These are phyloP conservation scores for Amanita pseudoporphyria DNA, from an alignment of 768 basidiomycete species.

Conservation along the genomic window DNA sequence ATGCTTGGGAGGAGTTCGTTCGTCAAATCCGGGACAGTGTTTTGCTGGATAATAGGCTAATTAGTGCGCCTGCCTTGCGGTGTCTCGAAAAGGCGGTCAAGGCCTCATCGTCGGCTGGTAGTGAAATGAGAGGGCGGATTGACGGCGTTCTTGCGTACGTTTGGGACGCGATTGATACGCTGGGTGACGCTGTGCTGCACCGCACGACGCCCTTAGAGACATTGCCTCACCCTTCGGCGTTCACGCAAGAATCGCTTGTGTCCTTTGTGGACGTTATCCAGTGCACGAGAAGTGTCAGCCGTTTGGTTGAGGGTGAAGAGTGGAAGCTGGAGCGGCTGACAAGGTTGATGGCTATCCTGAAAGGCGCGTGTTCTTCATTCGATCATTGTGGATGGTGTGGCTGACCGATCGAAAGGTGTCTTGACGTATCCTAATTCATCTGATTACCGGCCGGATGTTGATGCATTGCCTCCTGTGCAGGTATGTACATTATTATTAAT, in stretches of 20 bases:
- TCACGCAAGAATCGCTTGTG: conserved; percentile 82
- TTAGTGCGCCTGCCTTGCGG: conserved; percentile 79
- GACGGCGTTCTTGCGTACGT: conserved; percentile 44
- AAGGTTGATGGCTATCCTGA: conserved; percentile 68
- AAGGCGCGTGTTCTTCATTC: conserved; percentile 32
- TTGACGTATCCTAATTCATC: conserved; percentile 75
- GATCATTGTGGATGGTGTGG: not conserved
- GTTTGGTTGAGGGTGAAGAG: conserved; percentile 38
- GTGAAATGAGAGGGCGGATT: conserved; percentile 33
- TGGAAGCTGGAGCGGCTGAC: conserved; percentile 60
- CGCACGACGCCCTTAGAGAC: conserved; percentile 9
- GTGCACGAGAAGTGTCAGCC: conserved; percentile 43
- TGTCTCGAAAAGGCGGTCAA: conserved; percentile 74
- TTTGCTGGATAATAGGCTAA: conserved; percentile 50
- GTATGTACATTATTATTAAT: conserved; percentile 24
- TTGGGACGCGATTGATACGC: conserved; percentile 61
- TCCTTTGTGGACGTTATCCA: conserved; percentile 69
- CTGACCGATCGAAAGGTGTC: conserved; percentile 35
- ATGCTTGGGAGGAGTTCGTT: conserved; percentile 71
- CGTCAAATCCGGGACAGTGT: conserved; percentile 63
- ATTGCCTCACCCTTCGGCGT: conserved; percentile 29
- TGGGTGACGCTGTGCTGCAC: conserved; percentile 46
- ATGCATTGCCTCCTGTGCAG: conserved; percentile 72
- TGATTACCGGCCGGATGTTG: conserved; percentile 85
- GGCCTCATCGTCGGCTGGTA: conserved; percentile 35